Base-by-base conservation (phyloP, 768 basidiomycete genomes). In the Scleroderma bovista region DNA sequence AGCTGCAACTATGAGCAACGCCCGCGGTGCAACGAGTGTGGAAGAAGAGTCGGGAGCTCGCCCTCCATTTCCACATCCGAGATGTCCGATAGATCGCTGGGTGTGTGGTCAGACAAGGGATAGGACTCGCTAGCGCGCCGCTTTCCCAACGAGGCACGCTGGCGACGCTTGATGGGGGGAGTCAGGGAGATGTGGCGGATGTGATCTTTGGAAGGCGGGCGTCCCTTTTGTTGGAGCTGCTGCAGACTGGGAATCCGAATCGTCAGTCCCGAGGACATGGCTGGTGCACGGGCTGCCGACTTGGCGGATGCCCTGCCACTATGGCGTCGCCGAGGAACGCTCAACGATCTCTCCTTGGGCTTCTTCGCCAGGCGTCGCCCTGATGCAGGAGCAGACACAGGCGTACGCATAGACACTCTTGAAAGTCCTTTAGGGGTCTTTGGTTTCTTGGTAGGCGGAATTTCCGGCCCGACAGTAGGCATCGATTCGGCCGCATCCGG, bases 81-180 rank as follows among this genome's bases (percentile, higher is more conserved):
- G 23, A 38, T 51, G 19, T 68, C 65, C 23, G 65, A 68, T 24
- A 57, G 51, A 50, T 67, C 65, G 38, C 57, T 44, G 41, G 43
- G 34, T 24, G 60, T 59, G 39, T 58, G 48, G 32, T 60, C 66
- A 43, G 64, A 67, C 8, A 41, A 43, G 24, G 52, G 51, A 56
- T 68, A 66, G 11, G 24, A 51, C 31, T 54, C 51, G 48, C 50
- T 51, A 31, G 52, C 54, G 39, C 50, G 49, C 38, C 51, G 52
- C 29, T 52, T 47, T 16, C 53, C 56, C 47, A 51, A 56, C 48
- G 61, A 57, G 43, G 52, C 39, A 43, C n/a, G 52, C 20, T 9
- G 50, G 50, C 50, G 61, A 36, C 47, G 57, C 34, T 64, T 57
- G 33, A 55, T 50, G 34, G 56, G 23, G 13, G 66, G 59, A 36